Conservation (phyloP, 2,329 filamentous ascomycete species). For the Cladosporium sp. region DNA sequence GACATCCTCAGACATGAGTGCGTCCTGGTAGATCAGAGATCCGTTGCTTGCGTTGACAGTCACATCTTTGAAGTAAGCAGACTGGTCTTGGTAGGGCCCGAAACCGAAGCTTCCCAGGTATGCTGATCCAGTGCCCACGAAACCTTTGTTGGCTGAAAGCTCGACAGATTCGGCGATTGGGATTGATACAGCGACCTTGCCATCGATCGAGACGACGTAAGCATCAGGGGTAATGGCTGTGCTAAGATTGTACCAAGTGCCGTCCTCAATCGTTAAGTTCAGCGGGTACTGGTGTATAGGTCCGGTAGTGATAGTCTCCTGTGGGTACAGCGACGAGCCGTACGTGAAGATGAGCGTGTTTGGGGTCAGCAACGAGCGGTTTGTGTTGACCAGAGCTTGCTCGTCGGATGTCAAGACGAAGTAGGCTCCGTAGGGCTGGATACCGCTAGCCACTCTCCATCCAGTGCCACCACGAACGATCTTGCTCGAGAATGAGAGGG, state of each 20-base stretch:
- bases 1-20: slow-evolving; percentile 29
- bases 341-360: slow-evolving; percentile 40
- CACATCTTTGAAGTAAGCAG: slow-evolving; percentile 41
- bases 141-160: slow-evolving; percentile 16
- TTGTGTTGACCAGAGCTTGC: slow-evolving; percentile 37
- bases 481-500: slow-evolving; percentile 40
- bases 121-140: not conserved
- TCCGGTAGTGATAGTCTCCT: slow-evolving; percentile 35
- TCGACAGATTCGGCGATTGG: slow-evolving; percentile 21
- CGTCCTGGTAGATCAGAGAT: slow-evolving; percentile 36
- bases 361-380: slow-evolving; percentile 37
- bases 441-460: slow-evolving; percentile 38
- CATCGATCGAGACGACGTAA: slow-evolving; percentile 35
- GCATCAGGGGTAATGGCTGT: slow-evolving; percentile 34
- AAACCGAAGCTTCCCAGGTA: slow-evolving; percentile 42
- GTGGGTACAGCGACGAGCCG: slow-evolving; percentile 40
- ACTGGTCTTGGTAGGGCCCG: slow-evolving; percentile 44
- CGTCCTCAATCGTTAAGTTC: slow-evolving; percentile 33
- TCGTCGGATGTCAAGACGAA: slow-evolving; percentile 32
- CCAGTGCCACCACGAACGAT: slow-evolving; percentile 42
- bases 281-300: slow-evolving; percentile 33
- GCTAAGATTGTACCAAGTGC: slow-evolving; percentile 42
- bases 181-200: slow-evolving; percentile 26
- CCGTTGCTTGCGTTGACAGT: slow-evolving; percentile 33
- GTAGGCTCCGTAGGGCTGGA: slow-evolving; percentile 24